Percentiles rank a stretch among this genome's conserved stretches.
These are phyloP conservation scores for Cynara cardunculus DNA, from an alignment of 129 eudicot genomes.

Conservation along the genomic window DNA sequence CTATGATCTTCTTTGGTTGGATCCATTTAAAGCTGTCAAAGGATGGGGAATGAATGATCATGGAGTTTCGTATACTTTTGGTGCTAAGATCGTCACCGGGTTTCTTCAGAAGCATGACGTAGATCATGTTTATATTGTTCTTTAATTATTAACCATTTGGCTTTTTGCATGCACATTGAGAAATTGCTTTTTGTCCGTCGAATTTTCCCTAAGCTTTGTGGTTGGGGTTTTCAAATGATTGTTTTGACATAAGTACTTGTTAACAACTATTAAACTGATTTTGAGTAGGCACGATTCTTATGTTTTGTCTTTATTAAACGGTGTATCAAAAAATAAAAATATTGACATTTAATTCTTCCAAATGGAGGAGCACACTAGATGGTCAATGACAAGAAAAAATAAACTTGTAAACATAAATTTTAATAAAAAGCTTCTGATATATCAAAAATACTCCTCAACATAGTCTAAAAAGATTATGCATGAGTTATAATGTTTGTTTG, in stretches of 20 bases:
- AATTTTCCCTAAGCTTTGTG: neutral
- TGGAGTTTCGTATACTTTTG: slow-evolving; percentile 59
- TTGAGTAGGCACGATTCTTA: too few species aligned
- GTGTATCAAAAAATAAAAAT: neutral
- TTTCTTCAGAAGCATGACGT: slow-evolving; percentile 49
- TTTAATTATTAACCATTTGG: neutral
- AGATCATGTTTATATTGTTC: slow-evolving; percentile 22
- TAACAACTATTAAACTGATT: neutral
- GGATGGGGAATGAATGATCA: slow-evolving; percentile 67
- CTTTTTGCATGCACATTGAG: neutral
- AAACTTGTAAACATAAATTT: neutral
- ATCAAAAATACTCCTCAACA: neutral
- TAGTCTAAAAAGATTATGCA: too few species aligned
- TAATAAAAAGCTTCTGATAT: neutral
- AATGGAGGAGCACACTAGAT: neutral
- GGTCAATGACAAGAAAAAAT: neutral
- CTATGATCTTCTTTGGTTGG: slow-evolving; percentile 53
- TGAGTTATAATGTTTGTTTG: too few species aligned
- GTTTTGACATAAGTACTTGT: neutral
- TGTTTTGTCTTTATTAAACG: neutral
- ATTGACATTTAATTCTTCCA: neutral
- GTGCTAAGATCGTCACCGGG: slow-evolving; percentile 45
- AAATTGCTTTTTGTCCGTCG: neutral
- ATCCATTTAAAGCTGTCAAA: slow-evolving; percentile 47
- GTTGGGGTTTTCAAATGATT: neutral